Percentiles rank a stretch among this genome's conserved stretches.
Evolutionary conservation across 2,329 filamentous ascomycete species (phyloP).

Genomic region (Penicillium sclerotiorum): DNA sequence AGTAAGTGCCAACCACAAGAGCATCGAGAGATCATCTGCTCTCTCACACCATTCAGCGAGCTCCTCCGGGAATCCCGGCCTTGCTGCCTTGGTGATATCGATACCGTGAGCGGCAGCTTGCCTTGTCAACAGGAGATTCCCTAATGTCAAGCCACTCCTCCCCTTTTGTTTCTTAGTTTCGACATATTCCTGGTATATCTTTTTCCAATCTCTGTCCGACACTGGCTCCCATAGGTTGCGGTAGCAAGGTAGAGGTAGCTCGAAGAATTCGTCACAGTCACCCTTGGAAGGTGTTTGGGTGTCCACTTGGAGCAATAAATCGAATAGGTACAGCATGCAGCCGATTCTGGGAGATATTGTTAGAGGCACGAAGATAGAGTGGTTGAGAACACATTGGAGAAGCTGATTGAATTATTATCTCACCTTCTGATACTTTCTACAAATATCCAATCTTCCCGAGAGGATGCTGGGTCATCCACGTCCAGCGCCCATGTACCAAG

Average conservation of each 20-base stretch:
- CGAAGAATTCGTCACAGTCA: conserved; percentile 2
- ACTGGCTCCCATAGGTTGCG: conserved; percentile 5
- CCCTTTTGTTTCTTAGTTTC: neutral
- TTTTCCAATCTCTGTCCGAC: conserved; percentile 4
- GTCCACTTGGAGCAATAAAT: conserved; percentile 4
- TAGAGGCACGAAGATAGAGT: too few relatives aligned
- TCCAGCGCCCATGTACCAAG: neutral
- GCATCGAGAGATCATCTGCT: conserved; percentile 8
- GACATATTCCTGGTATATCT: neutral
- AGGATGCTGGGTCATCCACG: neutral
- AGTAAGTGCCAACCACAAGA: conserved; percentile 4
- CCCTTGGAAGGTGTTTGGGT: conserved; percentile 6
- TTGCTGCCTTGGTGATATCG: neutral
- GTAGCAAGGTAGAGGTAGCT: conserved; percentile 5
- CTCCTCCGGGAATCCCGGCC: neutral
- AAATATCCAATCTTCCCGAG: neutral
- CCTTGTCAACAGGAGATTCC: conserved; percentile 1
- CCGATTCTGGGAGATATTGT: neutral
- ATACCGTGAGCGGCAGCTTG: conserved; percentile 1
- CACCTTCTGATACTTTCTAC: conserved; percentile 9
- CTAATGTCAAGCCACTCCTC: neutral
- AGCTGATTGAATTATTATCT: neutral
- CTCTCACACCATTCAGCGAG: conserved; percentile 9
- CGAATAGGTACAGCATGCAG: conserved; percentile 7
- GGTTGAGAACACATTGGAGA: too few relatives aligned